Evolutionary conservation across 1,139 yeast species (phyloP).

Genomic region (Diutina rugosa): DNA sequence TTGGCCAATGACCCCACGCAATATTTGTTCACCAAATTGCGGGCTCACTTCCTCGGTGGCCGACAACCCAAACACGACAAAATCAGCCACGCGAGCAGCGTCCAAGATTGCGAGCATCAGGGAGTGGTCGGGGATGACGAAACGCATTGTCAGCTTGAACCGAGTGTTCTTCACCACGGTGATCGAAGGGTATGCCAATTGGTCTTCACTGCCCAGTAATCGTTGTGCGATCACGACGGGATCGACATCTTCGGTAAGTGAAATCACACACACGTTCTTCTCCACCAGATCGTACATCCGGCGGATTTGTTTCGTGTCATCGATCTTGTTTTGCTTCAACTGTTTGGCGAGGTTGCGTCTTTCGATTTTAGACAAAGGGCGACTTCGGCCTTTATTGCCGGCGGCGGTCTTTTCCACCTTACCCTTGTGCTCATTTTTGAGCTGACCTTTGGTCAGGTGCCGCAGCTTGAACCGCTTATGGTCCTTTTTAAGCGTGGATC

Average conservation of each 20-base stretch:
- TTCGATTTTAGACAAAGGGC: constrained; percentile 43
- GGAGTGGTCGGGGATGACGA: constrained; percentile 60
- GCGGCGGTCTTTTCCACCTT: constrained; percentile 54
- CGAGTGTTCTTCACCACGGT: constrained; percentile 39
- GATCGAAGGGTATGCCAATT: constrained; percentile 33
- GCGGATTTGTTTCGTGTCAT: constrained; percentile 36
- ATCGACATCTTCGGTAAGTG: constrained; percentile 63
- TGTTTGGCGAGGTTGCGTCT: constrained; percentile 75
- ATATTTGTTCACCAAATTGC: constrained; percentile 73
- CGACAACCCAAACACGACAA: constrained; percentile 74
- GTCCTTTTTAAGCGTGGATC: constrained; percentile 69
- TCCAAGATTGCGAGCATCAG: constrained; percentile 65
- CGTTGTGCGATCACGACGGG: constrained; percentile 41
- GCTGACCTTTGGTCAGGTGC: constrained; percentile 82
- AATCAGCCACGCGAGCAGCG: constrained; percentile 82
- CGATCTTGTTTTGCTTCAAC: constrained; percentile 58
- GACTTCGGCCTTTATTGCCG: constrained; percentile 20
- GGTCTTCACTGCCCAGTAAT: constrained; percentile 18
- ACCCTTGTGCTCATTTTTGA: constrained; percentile 73
- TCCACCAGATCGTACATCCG: constrained; percentile 80
- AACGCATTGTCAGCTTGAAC: constrained; percentile 64
- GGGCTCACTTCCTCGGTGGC: constrained; percentile 74
- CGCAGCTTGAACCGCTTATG: constrained; percentile 86
- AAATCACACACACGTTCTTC: constrained; percentile 68
- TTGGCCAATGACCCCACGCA: constrained; percentile 81